Base-by-base conservation (phyloP, 371 early-diverging fungal genomes). In the Actinomucor elegans region DNA sequence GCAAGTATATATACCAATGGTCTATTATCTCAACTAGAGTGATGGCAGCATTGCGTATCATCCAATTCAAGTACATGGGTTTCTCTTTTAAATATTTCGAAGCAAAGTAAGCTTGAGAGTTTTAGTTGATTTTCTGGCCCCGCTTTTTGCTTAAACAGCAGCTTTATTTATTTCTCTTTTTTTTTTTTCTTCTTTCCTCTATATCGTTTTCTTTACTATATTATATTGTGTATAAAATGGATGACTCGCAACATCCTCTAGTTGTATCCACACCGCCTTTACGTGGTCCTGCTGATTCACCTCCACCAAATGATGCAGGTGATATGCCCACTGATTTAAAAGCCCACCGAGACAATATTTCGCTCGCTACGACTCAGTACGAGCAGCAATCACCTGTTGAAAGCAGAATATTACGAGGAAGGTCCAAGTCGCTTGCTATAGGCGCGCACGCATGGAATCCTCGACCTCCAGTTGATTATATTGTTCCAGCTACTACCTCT, bases 391-490 rank as follows among this genome's bases (percentile, higher is more conserved):
- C 59, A 14, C 59, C 56, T 32, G 27, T 38, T 23, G 43, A 33
- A 24, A 27, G 41, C 9, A 48, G 37, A 33, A 47, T 52, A 12
- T 57, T 71, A 5, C 71, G 75, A 23, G 73, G 65, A 20, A 59
- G 79, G 42, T 75, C 75, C 8, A 79, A 79, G 46, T 79, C 79
- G 0, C 21, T 77, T 10, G 78, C 71, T 17, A 46, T 60, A 3
- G 66, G 64, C 9, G 50, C 58, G 23, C 59, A 59, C 41, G 71
- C 64, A 14, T 70, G 64, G 55, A 35, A 52, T 5, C 73, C 73
- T 37, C 67, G 68, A 9, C 54, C 64, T 14, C 73, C 77, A 17
- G 48, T 77, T 12, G 64, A 63, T 29, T 63, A 58, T 27, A 38
- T 52, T 27, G 31, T 42, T 27, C 48, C 52, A 26, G 45, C 26